Percentiles rank a stretch among this genome's conserved stretches.
phyloP scores from a whole-genome alignment of 495 filamentous ascomycete genomes.

The Aspergillus campestris region DNA sequence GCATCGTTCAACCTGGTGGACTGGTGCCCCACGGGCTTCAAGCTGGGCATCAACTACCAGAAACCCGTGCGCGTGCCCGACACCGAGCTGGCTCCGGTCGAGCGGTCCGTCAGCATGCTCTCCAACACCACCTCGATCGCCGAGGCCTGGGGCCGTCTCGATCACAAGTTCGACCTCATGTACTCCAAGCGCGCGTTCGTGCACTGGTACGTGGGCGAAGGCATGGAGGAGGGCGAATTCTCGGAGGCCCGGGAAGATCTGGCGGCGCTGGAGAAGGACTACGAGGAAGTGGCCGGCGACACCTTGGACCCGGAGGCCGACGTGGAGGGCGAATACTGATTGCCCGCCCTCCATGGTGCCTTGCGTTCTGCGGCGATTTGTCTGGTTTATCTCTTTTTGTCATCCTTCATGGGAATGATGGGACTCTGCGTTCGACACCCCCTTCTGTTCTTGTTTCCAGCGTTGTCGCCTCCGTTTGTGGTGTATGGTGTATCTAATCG shows the following conservation, averaged over 20 bases:
- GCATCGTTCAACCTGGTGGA: slow-evolving; percentile 85
- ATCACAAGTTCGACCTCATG: slow-evolving; percentile 96
- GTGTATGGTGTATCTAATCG: too few species aligned
- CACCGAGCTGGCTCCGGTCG: slow-evolving; percentile 70
- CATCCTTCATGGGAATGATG: slow-evolving; percentile 12
- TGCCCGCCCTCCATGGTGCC: not conserved
- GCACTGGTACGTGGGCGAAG: slow-evolving; percentile 92
- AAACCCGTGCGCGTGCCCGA: slow-evolving; percentile 74
- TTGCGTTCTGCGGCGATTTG: slow-evolving; percentile 13
- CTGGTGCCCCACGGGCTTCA: slow-evolving; percentile 96
- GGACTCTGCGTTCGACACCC: slow-evolving; percentile 22
- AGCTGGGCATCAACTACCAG: slow-evolving; percentile 90
- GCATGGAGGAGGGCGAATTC: slow-evolving; percentile 95
- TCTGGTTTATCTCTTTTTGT: slow-evolving; percentile 14
- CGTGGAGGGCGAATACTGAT: slow-evolving; percentile 63
- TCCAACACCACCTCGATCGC: slow-evolving; percentile 89
- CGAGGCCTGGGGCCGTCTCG: slow-evolving; percentile 81
- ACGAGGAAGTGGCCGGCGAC: slow-evolving; percentile 83
- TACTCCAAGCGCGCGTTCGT: slow-evolving; percentile 93
- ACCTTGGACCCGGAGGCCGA: slow-evolving; percentile 51
- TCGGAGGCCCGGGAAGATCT: slow-evolving; percentile 85
- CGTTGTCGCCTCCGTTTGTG: slow-evolving; percentile 7
- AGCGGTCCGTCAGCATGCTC: slow-evolving; percentile 83
- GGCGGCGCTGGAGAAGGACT: slow-evolving; percentile 83
- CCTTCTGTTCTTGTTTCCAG: slow-evolving; percentile 21